phyloP scores from a whole-genome alignment of 345 rosid species.

The Ceriops decandra region DNA sequence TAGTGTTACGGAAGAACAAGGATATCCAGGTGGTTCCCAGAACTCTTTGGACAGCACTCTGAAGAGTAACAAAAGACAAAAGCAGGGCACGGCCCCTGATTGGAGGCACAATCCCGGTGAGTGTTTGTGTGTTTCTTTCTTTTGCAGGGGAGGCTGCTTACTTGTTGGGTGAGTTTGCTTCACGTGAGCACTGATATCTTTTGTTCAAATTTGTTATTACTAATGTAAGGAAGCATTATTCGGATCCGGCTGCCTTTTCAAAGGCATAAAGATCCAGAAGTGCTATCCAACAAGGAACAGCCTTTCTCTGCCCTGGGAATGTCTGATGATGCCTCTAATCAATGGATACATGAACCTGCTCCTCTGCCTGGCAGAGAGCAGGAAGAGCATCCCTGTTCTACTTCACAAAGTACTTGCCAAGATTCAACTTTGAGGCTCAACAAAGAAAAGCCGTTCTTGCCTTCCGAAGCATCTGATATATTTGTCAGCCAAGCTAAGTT shows the following conservation, averaged over 20 bases:
- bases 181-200: slow-evolving; percentile 41
- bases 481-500: slow-evolving; percentile 7
- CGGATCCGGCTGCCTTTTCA: slow-evolving; percentile 66
- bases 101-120: slow-evolving; percentile 58
- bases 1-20: slow-evolving; percentile 33
- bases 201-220: slow-evolving; percentile 46
- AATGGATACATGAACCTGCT: slow-evolving; percentile 17
- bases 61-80: slow-evolving; percentile 35
- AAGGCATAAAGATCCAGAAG: slow-evolving; percentile 52
- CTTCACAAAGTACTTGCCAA: slow-evolving; percentile 18
- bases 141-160: slow-evolving; percentile 48
- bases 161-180: slow-evolving; percentile 52
- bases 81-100: slow-evolving; percentile 31
- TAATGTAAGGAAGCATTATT: slow-evolving; percentile 61
- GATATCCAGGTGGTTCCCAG: slow-evolving; percentile 35
- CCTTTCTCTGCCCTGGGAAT: slow-evolving; percentile 35
- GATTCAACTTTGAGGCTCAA: slow-evolving; percentile 10
- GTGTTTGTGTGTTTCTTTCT: slow-evolving; percentile 44
- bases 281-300: slow-evolving; percentile 40
- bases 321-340: slow-evolving; percentile 8
- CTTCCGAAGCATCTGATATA: slow-evolving; percentile 9
- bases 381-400: slow-evolving; percentile 25
- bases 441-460: slow-evolving; percentile 17
- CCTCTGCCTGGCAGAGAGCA: slow-evolving; percentile 25
- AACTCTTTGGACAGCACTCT: slow-evolving; percentile 26